Conservation (phyloP, 257 asterid species). For the Marsdenia floribunda region DNA sequence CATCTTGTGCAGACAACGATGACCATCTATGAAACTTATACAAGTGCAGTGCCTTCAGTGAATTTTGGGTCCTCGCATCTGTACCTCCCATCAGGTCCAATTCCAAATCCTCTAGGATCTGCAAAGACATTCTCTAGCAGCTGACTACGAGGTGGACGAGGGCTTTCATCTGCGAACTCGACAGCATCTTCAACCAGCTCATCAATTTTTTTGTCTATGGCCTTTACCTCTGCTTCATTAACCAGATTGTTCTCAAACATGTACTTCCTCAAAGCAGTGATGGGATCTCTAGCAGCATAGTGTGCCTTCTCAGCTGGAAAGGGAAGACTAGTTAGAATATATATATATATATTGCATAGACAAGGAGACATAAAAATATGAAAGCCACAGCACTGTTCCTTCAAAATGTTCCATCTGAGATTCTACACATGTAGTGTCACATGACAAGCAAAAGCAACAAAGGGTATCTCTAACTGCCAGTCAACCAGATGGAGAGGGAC, state of each 20-base stretch:
- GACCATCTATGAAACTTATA: constrained; percentile 28
- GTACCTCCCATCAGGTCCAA: constrained; percentile 93
- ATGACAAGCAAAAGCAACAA: neutral
- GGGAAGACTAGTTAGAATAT: constrained; percentile 7
- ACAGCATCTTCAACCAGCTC: constrained; percentile 87
- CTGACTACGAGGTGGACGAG: constrained; percentile 76
- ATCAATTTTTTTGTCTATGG: constrained; percentile 79
- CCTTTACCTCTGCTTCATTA: constrained; percentile 65
- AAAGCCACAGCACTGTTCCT: neutral
- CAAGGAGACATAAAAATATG: neutral
- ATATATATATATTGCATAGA: neutral
- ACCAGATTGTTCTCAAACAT: constrained; percentile 68
- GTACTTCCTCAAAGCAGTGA: constrained; percentile 67
- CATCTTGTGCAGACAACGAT: constrained; percentile 13
- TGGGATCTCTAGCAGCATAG: constrained; percentile 87
- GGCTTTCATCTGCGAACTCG: constrained; percentile 86
- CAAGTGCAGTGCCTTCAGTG: constrained; percentile 95
- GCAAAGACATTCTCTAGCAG: constrained; percentile 92
- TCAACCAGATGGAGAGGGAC: neutral
- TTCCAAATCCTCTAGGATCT: constrained; percentile 89
- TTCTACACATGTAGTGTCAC: neutral
- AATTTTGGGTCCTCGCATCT: constrained; percentile 98
- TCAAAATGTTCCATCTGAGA: neutral
- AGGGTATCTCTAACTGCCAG: neutral
- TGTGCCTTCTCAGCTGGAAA: constrained; percentile 91